Evolutionary conservation across 768 basidiomycete genomes (phyloP).

Genomic region (Asterophora lycoperdoides): DNA sequence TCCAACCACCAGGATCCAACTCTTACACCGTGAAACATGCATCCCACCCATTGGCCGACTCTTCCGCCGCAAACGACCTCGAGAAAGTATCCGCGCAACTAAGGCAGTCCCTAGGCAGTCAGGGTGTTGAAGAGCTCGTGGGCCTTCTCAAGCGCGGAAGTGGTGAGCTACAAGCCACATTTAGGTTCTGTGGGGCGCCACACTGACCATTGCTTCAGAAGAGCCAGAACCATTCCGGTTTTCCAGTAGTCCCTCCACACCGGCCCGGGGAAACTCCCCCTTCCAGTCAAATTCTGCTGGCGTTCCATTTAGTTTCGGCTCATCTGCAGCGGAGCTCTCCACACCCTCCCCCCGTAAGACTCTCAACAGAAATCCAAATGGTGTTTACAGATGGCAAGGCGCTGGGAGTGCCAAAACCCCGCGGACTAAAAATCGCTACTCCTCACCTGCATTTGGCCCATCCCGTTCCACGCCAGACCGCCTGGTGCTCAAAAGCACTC

Average conservation of each 20-base stretch:
- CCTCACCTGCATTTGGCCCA: constrained; percentile 69
- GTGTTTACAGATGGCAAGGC: constrained; percentile 70
- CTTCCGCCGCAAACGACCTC: constrained; percentile 40
- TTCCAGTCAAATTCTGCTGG: constrained; percentile 18
- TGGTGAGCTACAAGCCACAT: constrained; percentile 27
- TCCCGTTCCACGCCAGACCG: constrained; percentile 40
- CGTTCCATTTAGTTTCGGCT: constrained; percentile 18
- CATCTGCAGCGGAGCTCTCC: constrained; percentile 13
- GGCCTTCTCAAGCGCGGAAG: constrained; percentile 45
- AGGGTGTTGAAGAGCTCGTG: constrained; percentile 8
- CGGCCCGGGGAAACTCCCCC: constrained; percentile 35
- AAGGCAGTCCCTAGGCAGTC: constrained; percentile 7
- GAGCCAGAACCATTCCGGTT: constrained; percentile 61
- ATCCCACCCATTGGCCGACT: not conserved
- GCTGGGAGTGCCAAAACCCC: constrained; percentile 61
- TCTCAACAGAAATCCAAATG: constrained; percentile 70
- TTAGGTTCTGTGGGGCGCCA: not conserved
- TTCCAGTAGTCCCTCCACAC: constrained; percentile 41
- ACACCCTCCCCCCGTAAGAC: constrained; percentile 45
- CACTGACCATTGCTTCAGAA: constrained; percentile 19
- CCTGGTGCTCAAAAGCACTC: constrained; percentile 32
- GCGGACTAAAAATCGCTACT: constrained; percentile 57
- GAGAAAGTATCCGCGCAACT: constrained; percentile 26
- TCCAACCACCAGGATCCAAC: constrained; percentile 8
- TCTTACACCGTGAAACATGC: not conserved